These are phyloP conservation scores for Vairimorpha necatrix DNA, from an alignment of 371 early-diverging fungal species.

Conservation along the genomic window DNA sequence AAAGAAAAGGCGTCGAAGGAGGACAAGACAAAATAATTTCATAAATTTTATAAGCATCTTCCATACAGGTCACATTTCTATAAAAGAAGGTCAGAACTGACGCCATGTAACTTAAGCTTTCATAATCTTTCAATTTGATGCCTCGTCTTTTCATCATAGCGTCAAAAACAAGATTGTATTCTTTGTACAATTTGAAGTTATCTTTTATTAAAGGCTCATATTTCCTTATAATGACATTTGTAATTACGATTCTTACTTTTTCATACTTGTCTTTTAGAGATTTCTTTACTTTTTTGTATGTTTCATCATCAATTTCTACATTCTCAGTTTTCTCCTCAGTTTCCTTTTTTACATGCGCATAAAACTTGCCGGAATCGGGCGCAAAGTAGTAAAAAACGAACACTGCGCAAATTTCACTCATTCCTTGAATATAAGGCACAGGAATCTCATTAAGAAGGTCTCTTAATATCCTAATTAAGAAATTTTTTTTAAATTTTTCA, in stretches of 20 bases:
- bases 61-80: conserved; percentile 26
- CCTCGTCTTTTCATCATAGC: conserved; percentile 54
- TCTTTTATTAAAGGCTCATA: conserved; percentile 41
- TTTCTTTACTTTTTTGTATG: background rate
- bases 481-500: background rate
- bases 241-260: conserved; percentile 11
- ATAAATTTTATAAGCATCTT: conserved; percentile 52
- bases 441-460: conserved; percentile 37
- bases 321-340: background rate
- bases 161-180: conserved; percentile 50
- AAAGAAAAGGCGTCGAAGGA: conserved; percentile 33
- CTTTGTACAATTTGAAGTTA: conserved; percentile 49
- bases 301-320: background rate
- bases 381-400: conserved; percentile 48
- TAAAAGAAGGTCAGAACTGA: conserved; percentile 54
- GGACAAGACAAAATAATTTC: conserved; percentile 46
- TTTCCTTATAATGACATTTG: conserved; percentile 50
- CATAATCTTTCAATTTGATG: conserved; percentile 19
- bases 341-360: background rate
- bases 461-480: conserved; percentile 37
- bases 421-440: conserved; percentile 57
- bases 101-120: conserved; percentile 46
- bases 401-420: conserved; percentile 57
- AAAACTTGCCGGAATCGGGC: conserved; percentile 11
- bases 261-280: conserved; percentile 12